Base-by-base conservation (phyloP, 2,329 filamentous ascomycete genomes). In the Alternaria metachromatica region DNA sequence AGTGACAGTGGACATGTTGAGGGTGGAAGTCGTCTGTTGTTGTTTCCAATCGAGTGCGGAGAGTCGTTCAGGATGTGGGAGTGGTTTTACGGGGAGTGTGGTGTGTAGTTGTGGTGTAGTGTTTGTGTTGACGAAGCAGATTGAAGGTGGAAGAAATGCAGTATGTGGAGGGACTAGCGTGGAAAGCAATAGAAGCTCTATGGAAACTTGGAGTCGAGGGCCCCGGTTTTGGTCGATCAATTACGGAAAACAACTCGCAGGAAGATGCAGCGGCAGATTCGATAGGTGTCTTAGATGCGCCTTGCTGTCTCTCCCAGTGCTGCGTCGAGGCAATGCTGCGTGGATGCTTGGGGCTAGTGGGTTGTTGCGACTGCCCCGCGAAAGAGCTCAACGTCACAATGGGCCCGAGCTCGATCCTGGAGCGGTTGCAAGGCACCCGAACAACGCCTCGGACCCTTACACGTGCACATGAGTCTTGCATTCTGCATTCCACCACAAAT, bases 121-220 rank as follows among this genome's bases (percentile, higher is more conserved):
- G 70, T 64, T 66, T 68, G 72, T 67, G 60, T 60, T 64, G 71
- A 62, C 55, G 66, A 73, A 65, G 67, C 65, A 61, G 66, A 65
- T 66, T 68, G 72, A 67, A 73, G 68, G 72, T 58, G 67, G 77
- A 74, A 78, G 77, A 78, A 80, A 76, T 78, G 76, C 69, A 64
- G 68, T 67, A 63, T 72, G 72, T 68, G 69, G 73, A 75, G 68
- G 66, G 72, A 75, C 75, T 79, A 79, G 76, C 76, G 76, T 72
- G 72, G 78, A 80, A 80, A 72, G 73, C 61, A 77, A 79, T 80
- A 73, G 78, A 80, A 79, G 72, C 74, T 70, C 66, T 69, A 56
- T 72, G 66, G 76, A 77, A 78, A 64, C 68, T 65, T 62, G 57
- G 71, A 65, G 66, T 69, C 64, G 70, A 70, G 64, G 64, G 63